These are phyloP conservation scores for Neurospora tetraspora DNA, from an alignment of 495 filamentous ascomycete genomes.

Conservation along the genomic window DNA sequence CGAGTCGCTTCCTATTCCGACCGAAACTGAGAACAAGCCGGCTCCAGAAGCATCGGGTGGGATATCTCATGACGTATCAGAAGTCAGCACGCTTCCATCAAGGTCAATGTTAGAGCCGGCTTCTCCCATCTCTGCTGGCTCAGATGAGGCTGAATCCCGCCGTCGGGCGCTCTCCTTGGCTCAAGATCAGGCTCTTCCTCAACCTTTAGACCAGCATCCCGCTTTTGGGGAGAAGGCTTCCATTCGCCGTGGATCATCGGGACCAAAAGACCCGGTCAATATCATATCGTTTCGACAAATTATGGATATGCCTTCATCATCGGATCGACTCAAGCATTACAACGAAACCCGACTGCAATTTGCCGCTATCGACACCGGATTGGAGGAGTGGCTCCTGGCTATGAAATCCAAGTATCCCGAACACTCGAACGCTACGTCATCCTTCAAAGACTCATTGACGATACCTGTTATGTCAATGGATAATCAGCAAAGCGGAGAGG, in stretches of 20 bases:
- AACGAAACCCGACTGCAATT: conserved; percentile 61
- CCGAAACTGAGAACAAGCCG: neutral
- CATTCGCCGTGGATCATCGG: neutral
- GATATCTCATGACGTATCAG: conserved; percentile 28
- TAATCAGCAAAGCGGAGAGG: conserved; percentile 8
- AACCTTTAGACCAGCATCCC: conserved; percentile 30
- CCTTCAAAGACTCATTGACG: conserved; percentile 9
- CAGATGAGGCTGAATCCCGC: conserved; percentile 5
- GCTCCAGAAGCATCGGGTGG: neutral
- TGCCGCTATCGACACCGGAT: conserved; percentile 58
- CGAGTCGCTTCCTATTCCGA: neutral
- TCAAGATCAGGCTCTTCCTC: conserved; percentile 32
- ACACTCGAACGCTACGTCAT: conserved; percentile 20
- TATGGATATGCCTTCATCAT: conserved; percentile 45
- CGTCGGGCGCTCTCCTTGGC: conserved; percentile 23
- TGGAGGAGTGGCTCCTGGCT: conserved; percentile 59
- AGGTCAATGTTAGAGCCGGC: conserved; percentile 21
- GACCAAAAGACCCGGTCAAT: conserved; percentile 22
- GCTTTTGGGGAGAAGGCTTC: conserved; percentile 10
- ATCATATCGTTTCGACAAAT: conserved; percentile 62
- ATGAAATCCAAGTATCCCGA: conserved; percentile 30
- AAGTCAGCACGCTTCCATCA: conserved; percentile 22
- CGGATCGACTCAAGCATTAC: conserved; percentile 60
- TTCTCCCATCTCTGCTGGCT: conserved; percentile 24
- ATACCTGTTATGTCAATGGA: conserved; percentile 23